Conservation (phyloP, 768 basidiomycete species). For the Dacryopinax primogenitus region DNA sequence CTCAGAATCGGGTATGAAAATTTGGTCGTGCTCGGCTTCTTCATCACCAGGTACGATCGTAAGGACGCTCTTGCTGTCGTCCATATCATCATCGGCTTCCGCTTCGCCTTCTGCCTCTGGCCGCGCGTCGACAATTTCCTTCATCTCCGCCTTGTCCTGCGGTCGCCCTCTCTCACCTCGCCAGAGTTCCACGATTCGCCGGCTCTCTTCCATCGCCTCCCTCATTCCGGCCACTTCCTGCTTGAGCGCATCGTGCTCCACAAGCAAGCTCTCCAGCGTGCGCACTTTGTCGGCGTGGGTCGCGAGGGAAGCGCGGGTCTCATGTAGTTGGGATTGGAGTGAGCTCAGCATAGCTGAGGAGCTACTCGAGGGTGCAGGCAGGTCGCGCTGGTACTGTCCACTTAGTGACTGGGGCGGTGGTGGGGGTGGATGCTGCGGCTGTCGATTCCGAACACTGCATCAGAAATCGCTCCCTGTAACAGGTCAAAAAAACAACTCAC, state of each 20-base stretch:
- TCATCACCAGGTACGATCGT: constrained; percentile 56
- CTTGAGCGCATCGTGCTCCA: constrained; percentile 75
- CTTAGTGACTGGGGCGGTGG: constrained; percentile 19
- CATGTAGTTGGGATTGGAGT: constrained; percentile 69
- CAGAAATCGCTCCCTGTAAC: neutral
- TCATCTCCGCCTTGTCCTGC: constrained; percentile 18
- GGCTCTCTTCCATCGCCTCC: constrained; percentile 55
- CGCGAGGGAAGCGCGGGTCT: constrained; percentile 67
- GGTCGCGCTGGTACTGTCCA: too few relatives aligned
- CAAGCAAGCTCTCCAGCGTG: constrained; percentile 57
- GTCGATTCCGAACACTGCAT: constrained; percentile 10
- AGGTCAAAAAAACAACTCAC: constrained; percentile 36
- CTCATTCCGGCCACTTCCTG: constrained; percentile 60
- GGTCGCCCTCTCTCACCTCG: constrained; percentile 26
- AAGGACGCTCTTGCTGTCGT: constrained; percentile 55
- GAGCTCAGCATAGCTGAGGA: constrained; percentile 37
- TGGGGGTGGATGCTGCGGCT: constrained; percentile 47
- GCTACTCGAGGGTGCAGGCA: too few relatives aligned
- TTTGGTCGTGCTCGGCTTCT: constrained; percentile 62
- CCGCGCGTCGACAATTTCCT: constrained; percentile 14
- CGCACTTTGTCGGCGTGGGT: constrained; percentile 71
- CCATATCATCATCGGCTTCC: constrained; percentile 40
- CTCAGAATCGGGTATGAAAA: constrained; percentile 38
- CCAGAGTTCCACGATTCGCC: constrained; percentile 37
- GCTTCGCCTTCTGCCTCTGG: too few relatives aligned